Evolutionary conservation across 1,284 basidiomycete species (phyloP).

Genomic region (Schizophyllum commune): DNA sequence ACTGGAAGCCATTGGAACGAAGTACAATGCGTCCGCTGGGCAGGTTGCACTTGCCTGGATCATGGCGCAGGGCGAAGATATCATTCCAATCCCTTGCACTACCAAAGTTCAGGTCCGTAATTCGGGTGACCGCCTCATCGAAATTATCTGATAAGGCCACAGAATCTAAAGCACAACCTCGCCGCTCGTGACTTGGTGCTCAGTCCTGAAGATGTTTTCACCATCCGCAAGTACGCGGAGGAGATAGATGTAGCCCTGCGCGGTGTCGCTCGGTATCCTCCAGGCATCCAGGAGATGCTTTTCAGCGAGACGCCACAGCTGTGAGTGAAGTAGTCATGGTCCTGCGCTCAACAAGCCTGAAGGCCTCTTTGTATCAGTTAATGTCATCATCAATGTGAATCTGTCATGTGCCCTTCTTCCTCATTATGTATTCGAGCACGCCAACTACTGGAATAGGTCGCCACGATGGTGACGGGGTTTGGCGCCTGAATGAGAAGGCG

Average conservation of each 20-base stretch:
- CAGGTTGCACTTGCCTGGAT: conserved; percentile 60
- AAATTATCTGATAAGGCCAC: neutral
- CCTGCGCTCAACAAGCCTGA: no score
- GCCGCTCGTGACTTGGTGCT: conserved; percentile 3
- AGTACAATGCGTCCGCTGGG: conserved; percentile 40
- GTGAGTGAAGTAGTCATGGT: neutral
- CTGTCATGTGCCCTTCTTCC: no score
- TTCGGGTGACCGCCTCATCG: no score
- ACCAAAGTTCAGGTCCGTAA: conserved; percentile 10
- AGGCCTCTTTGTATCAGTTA: no score
- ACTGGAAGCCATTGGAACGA: conserved; percentile 35
- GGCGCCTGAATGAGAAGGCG: no score
- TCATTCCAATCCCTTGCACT: conserved; percentile 18
- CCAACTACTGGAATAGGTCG: no score
- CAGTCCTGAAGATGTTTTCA: conserved; percentile 5
- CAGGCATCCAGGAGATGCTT: neutral
- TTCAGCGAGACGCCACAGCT: neutral
- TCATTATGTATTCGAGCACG: no score
- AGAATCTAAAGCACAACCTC: conserved; percentile 12
- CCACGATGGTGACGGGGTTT: no score
- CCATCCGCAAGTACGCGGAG: conserved; percentile 5
- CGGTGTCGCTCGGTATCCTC: neutral
- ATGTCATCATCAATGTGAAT: no score
- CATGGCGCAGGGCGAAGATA: conserved; percentile 41
- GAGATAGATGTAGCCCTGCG: neutral